Conservation (phyloP, 2,329 filamentous ascomycete species). For the Neonectria magnoliae region DNA sequence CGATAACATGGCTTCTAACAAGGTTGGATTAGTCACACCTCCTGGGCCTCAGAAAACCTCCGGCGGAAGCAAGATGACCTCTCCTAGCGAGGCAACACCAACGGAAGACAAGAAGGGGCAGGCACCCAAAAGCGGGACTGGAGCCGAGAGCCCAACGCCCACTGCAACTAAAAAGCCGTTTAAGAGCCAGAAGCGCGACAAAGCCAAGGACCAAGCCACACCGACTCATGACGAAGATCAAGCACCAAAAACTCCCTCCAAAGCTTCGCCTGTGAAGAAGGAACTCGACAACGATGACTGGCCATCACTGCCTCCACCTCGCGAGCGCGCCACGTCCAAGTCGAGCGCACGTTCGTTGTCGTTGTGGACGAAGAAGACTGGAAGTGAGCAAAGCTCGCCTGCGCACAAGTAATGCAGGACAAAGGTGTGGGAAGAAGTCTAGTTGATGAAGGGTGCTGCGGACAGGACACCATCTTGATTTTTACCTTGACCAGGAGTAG, state of each 20-base stretch:
- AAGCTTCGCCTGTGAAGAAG: slow-evolving; percentile 14
- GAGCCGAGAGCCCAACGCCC: not conserved
- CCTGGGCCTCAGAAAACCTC: slow-evolving; percentile 11
- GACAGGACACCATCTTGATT: not conserved
- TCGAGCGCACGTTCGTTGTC: slow-evolving; percentile 34
- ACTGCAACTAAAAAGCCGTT: slow-evolving; percentile 26
- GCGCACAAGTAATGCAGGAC: slow-evolving; percentile 9
- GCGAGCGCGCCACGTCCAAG: slow-evolving; percentile 38
- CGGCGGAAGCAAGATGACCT: slow-evolving; percentile 5
- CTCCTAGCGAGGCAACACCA: not conserved
- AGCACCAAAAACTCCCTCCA: slow-evolving; percentile 28
- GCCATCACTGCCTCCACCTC: slow-evolving; percentile 40
- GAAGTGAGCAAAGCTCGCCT: slow-evolving; percentile 25
- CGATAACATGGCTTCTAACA: not conserved
- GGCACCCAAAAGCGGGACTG: not conserved
- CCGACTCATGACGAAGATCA: not conserved
- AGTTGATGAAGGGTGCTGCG: not conserved
- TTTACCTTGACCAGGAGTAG: not conserved
- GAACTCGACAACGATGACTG: slow-evolving; percentile 39
- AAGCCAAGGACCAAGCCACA: slow-evolving; percentile 26
- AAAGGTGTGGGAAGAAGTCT: not conserved
- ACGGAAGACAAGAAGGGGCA: slow-evolving; percentile 13
- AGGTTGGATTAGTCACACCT: not conserved
- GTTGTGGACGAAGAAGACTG: slow-evolving; percentile 32
- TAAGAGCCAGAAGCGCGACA: slow-evolving; percentile 29